These are phyloP conservation scores for Sclerotinia minor DNA, from an alignment of 2,329 filamentous ascomycete species.

Conservation along the genomic window DNA sequence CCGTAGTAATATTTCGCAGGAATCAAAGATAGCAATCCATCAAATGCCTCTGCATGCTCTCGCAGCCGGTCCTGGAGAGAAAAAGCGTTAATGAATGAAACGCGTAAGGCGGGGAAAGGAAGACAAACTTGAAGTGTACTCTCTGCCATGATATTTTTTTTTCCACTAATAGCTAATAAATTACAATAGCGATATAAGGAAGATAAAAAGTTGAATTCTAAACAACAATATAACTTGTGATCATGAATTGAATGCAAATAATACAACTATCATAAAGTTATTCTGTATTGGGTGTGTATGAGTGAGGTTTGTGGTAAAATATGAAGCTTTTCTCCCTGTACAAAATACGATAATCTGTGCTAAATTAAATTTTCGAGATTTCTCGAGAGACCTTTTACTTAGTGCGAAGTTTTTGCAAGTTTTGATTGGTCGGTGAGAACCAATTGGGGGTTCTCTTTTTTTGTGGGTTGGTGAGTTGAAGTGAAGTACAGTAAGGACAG, in stretches of 20 bases:
- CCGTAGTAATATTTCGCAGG: conserved; percentile 72
- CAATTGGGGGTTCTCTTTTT: neutral
- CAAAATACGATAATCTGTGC: conserved; percentile 1
- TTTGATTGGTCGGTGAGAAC: conserved; percentile 3
- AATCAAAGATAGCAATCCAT: conserved; percentile 66
- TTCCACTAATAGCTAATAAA: conserved; percentile 18
- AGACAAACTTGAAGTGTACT: conserved; percentile 39
- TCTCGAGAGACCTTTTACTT: conserved; percentile 10
- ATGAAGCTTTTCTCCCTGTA: conserved; percentile 13
- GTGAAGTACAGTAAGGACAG: too few relatives aligned
- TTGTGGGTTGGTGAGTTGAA: too few relatives aligned
- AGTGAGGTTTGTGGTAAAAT: conserved; percentile 1
- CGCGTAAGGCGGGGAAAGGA: conserved; percentile 32
- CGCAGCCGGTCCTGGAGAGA: conserved; percentile 51
- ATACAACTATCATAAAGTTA: neutral
- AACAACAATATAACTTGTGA: neutral
- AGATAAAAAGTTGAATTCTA: neutral
- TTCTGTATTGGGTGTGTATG: neutral
- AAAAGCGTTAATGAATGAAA: conserved; percentile 24
- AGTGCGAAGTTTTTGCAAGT: conserved; percentile 17
- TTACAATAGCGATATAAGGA: neutral
- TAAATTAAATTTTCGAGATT: conserved; percentile 26
- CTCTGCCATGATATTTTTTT: conserved; percentile 38
- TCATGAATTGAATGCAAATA: neutral
- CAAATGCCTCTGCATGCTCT: conserved; percentile 45